Evolutionary conservation across 2,329 filamentous ascomycete genomes (phyloP).

Genomic region (Colletotrichum sp.): DNA sequence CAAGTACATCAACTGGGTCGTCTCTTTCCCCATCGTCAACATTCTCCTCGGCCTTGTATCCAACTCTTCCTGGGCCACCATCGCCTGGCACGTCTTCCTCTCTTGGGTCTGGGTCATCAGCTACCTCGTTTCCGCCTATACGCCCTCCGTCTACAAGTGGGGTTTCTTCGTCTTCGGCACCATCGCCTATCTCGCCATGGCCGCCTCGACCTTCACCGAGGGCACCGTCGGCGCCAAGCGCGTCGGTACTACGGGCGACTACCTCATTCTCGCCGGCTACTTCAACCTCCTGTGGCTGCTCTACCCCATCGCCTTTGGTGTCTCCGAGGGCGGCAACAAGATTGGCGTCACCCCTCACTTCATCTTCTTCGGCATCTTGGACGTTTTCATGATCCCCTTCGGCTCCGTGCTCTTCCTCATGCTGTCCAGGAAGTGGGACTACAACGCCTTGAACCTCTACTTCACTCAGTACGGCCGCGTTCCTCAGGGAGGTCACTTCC

Average conservation of each 20-base stretch:
- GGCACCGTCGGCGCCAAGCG: conserved; percentile 43
- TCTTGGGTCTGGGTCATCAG: conserved; percentile 57
- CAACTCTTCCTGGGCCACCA: conserved; percentile 61
- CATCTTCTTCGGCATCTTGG: conserved; percentile 61
- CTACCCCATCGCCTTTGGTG: conserved; percentile 59
- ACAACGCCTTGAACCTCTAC: conserved; percentile 52
- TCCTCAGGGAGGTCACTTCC: conserved; percentile 44
- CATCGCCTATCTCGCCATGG: conserved; percentile 50
- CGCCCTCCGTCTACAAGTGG: conserved; percentile 58
- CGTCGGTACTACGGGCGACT: conserved; percentile 48
- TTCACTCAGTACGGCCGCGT: conserved; percentile 63
- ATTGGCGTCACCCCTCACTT: conserved; percentile 50
- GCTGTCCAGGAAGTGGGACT: conserved; percentile 56
- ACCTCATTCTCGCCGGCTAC: conserved; percentile 50
- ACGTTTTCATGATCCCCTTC: conserved; percentile 52
- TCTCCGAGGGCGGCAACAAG: conserved; percentile 57
- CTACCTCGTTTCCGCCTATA: conserved; percentile 56
- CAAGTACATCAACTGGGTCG: conserved; percentile 61
- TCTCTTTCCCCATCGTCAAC: conserved; percentile 50
- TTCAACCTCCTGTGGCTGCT: conserved; percentile 57
- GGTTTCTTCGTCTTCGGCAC: conserved; percentile 61
- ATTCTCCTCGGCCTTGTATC: conserved; percentile 55
- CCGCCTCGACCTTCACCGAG: conserved; percentile 45
- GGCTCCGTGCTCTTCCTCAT: conserved; percentile 46
- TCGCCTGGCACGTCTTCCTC: conserved; percentile 54